Evolutionary conservation across 2,329 filamentous ascomycete species (phyloP).

Genomic region (Aspergillus uvarum): DNA sequence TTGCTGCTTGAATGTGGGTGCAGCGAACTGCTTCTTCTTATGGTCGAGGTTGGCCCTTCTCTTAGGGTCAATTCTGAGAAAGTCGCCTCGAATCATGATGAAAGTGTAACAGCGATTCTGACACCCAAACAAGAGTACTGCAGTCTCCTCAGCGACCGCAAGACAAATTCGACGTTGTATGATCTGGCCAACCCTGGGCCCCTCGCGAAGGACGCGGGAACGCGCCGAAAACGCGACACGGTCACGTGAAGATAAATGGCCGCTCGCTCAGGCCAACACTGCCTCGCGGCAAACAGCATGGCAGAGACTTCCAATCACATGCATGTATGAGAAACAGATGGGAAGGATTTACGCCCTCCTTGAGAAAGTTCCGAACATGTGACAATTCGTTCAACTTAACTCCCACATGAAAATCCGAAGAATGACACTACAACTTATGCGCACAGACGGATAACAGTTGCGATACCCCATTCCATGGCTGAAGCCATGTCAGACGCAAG

Average conservation of each 20-base stretch:
- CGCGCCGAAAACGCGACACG: conserved; percentile 2
- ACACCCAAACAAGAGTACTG: conserved; percentile 1
- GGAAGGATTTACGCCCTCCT: too few species aligned
- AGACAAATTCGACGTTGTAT: not conserved
- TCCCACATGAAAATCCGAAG: too few species aligned
- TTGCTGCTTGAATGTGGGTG: conserved; percentile 71
- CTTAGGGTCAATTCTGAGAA: conserved; percentile 59
- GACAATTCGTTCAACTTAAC: too few species aligned
- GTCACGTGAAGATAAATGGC: not conserved
- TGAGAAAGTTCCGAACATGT: too few species aligned
- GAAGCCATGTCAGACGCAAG: too few species aligned
- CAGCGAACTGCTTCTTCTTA: conserved; percentile 83
- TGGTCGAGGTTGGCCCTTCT: conserved; percentile 73
- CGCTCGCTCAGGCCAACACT: not conserved
- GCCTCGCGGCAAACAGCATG: conserved; percentile 16
- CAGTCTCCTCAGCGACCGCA: conserved; percentile 4
- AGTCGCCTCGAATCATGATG: conserved; percentile 48
- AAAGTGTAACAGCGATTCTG: not conserved
- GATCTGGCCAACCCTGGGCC: not conserved
- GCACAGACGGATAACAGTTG: too few species aligned
- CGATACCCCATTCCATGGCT: too few species aligned
- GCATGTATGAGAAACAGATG: not conserved
- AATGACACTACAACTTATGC: too few species aligned
- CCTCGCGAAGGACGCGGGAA: conserved; percentile 5
- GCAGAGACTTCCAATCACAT: not conserved